Evolutionary conservation across 352 stramenopile genomes (phyloP), one percentile per base, ranked within the genome.

Genomic region (Globisporangium iwayamae): DNA sequence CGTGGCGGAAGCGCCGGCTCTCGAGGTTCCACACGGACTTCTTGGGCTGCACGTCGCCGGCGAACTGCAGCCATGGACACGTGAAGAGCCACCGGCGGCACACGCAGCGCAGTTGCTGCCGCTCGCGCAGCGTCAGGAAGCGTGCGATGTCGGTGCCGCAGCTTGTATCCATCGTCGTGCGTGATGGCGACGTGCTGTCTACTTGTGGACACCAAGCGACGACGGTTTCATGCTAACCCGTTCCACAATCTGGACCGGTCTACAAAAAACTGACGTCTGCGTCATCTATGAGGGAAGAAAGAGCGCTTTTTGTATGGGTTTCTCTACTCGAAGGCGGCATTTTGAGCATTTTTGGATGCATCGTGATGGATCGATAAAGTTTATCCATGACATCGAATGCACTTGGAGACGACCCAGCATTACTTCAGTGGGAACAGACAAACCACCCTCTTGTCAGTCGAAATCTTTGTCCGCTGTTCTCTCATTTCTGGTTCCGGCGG

Each of bases 41-140:
- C 51, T 57, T 67, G 11, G 70, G 72, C 39, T 85, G 74, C 38
- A 71, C 51, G 18, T 36, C 38, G 18, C 63, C 32, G 16, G 61
- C 61, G 36, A 64, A 64, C 38, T 91, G 82, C 22, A 91, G 53
- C 73, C 74, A 85, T 16, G 54, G 51, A 25, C 72, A 85, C 5
- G 79, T 87, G 38, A 86, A 89, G 20, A 80, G 58, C 79, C 79
- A 89, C 60, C 75, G 70, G 43, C 77, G 65, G 60, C 75, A 83
- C 22, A 91, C 76, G 28, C 52, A 51, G 52, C 75, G 82, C 47
- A 91, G 75, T 41, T 68, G 30, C 45, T 65, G 67, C 8, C 66
- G 76, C 57, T 91, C 82, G 52, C 32, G 47, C 11, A 60, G 63
- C n/a, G 72, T 72, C 20, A 91, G 64, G 66, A 87, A 89, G 55